Evolutionary conservation across 192 early-diverging fungal species (phyloP), one percentile per base, ranked within the genome.

Genomic region (Lobosporangium transversale): DNA sequence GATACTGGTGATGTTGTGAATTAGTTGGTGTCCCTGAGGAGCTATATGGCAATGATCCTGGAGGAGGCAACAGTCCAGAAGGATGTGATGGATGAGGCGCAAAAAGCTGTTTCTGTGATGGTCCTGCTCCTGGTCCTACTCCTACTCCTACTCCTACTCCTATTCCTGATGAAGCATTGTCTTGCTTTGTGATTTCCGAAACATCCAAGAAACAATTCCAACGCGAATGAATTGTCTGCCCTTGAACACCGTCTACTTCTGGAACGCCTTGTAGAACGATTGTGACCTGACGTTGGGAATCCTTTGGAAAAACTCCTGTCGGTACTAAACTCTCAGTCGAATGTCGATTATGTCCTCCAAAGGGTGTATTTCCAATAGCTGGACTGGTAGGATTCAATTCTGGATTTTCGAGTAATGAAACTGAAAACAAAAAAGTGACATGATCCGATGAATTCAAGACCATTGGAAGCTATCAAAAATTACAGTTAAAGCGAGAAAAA

Each of bases 141-240:
- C 18, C 29, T 32, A 18, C 29, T 33, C 31, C 12, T 50, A 18
- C 18, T 29, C 15, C 20, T 47, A 44, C 23, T 1, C 44, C 52
- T 42, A 27, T 31, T 10, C 42, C 17, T 4, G 23, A 43, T 23
- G 40, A 36, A 7, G 12, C 29, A 31, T 45, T 66, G 18, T 79
- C 75, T 18, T 61, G 65, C 29, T 66, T 80, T 10, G 80, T 67
- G 49, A 86, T 32, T 20, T 80, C 78, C 27, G 79, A 76, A 1
- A 88, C 78, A 70, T 88, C 87, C 52, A 88, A 48, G 65, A 83
- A 81, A 17, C 83, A 85, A 53, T 88, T 88, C 87, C 87, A 88
- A 55, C 81, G 76, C 0, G 87, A 88, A 15, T 84, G 83, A 43
- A 88, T 82, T n/a, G 65, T 58, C 36, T 73, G 66, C 3, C 78